A percentile compares a stretch with the other conserved stretches of the same genome.
These are phyloP conservation scores for Leccinum insigne DNA, from an alignment of 1,284 basidiomycete species.

Conservation along the genomic window DNA sequence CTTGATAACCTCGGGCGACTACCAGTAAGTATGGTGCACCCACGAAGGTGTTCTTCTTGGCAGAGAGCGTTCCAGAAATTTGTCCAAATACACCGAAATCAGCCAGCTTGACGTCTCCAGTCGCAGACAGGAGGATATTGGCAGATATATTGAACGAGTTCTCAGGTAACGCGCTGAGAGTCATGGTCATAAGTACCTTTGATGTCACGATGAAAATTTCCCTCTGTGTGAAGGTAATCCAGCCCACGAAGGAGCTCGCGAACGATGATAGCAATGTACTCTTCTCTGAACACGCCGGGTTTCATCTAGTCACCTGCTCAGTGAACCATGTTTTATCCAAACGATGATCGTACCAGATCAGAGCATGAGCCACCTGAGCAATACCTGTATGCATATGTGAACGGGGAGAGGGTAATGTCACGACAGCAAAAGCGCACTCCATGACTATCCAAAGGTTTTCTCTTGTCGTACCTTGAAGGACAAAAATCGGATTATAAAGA, in stretches of 20 bases:
- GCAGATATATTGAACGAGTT: constrained; percentile 58
- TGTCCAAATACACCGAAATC: constrained; percentile 99
- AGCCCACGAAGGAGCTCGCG: constrained; percentile 91
- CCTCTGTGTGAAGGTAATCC: constrained; percentile 95
- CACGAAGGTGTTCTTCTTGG: constrained; percentile 99
- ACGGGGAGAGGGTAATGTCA: neutral
- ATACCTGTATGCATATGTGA: constrained; percentile 50
- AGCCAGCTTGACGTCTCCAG: constrained; percentile 97
- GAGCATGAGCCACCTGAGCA: constrained; percentile 87
- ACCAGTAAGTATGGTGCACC: constrained; percentile 81
- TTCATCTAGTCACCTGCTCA: constrained; percentile 75
- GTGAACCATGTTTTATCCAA: constrained; percentile 13
- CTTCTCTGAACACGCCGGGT: constrained; percentile 95
- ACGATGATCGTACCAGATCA: constrained; percentile 59
- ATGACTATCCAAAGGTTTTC: constrained; percentile 99
- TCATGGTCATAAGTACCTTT: constrained; percentile 64
- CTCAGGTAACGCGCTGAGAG: constrained; percentile 2
- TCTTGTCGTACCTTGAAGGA: constrained; percentile 77
- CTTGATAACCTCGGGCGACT: constrained; percentile 98
- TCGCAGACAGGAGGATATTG: constrained; percentile 92
- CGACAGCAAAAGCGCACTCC: constrained; percentile 67
- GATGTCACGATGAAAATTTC: constrained; percentile 97
- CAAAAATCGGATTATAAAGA: neutral
- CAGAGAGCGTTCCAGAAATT: constrained; percentile 90
- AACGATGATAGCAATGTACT: constrained; percentile 97